Conservation (phyloP, 2,329 filamentous ascomycete genomes). For the Aspergillus sp. region DNA sequence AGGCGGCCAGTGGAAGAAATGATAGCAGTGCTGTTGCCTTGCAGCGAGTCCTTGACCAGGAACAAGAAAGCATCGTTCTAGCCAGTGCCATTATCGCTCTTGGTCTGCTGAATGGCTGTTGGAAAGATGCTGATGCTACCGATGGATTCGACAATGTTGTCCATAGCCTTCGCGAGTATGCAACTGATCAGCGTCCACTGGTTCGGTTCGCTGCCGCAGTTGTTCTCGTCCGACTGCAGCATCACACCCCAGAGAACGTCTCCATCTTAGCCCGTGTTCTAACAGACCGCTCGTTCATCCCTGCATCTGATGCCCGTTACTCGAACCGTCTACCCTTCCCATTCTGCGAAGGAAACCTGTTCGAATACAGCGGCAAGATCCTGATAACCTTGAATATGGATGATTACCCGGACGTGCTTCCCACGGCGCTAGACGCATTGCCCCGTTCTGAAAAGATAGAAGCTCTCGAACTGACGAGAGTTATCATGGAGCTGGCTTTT, state of each 20-base stretch:
- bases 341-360: not conserved
- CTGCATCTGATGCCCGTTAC: not conserved
- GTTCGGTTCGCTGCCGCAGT: slow-evolving; percentile 2
- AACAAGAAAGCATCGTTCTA: not conserved
- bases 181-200: not conserved
- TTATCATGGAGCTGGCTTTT: slow-evolving; percentile 1
- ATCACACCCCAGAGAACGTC: slow-evolving; percentile 1
- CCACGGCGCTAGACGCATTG: not conserved
- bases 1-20: not conserved
- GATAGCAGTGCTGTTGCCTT: not conserved
- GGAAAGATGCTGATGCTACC: not conserved
- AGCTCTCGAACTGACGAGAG: not conserved
- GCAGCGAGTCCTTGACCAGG: not conserved
- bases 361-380: not conserved
- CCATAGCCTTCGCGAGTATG: not conserved
- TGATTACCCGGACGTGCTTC: not conserved
- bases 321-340: not conserved
- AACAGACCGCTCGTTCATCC: not conserved
- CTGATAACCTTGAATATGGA: not conserved
- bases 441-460: not conserved
- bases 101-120: slow-evolving; percentile 1
- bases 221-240: not conserved
- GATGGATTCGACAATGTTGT: not conserved
- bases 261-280: not conserved
- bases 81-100: slow-evolving; percentile 2